Evolutionary conservation across 2,329 filamentous ascomycete species (phyloP), one percentile per base, ranked within the genome.

Genomic region (Pseudocercospora fuligena): DNA sequence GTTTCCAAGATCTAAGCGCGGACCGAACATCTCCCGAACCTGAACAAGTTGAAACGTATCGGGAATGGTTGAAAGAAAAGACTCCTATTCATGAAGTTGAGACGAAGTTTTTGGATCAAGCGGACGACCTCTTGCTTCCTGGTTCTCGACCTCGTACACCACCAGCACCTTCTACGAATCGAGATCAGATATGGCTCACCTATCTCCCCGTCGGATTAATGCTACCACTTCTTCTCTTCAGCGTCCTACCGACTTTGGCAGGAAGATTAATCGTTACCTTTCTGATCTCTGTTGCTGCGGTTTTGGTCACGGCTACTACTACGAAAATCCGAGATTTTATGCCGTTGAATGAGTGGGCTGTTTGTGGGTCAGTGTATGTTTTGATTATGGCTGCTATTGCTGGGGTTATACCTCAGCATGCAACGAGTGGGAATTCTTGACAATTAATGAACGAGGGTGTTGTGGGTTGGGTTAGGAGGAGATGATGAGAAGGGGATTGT

Each of bases 71-170:
- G 51, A 77, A 80, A 7, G 81, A 78, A 11, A 82, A 85, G 65
- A 80, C 81, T 33, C 85, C 86, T 6, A 84, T 92, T 56, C 84
- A 85, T 43, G 82, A 88, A 47, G 74, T 79, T 8, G 90, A 93
- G 76, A 83, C 84, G 2, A 81, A 81, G 3, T 91, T 91, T 72
- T 82, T 92, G 27, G 5, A 60, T 6, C 6, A 23, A 6, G 83
- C 87, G 46, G 78, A 80, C 3, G 89, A 90, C 69, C 81, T 91
- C 12, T 76, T 90, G 59, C 78, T 57, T 54, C 78, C 66, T 65
- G 14, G 71, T n/a, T n/a, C n/a, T n/a, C n/a, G n/a, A n/a, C n/a
- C n/a, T n/a, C n/a, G n/a, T n/a, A n/a, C n/a, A n/a, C n/a, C n/a
- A n/a, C n/a, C n/a, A n/a, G n/a, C n/a, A n/a, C n/a, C n/a, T n/a